These are phyloP conservation scores for Helotiales sp. DNA, from an alignment of 2,329 filamentous ascomycete genomes.

Conservation along the genomic window DNA sequence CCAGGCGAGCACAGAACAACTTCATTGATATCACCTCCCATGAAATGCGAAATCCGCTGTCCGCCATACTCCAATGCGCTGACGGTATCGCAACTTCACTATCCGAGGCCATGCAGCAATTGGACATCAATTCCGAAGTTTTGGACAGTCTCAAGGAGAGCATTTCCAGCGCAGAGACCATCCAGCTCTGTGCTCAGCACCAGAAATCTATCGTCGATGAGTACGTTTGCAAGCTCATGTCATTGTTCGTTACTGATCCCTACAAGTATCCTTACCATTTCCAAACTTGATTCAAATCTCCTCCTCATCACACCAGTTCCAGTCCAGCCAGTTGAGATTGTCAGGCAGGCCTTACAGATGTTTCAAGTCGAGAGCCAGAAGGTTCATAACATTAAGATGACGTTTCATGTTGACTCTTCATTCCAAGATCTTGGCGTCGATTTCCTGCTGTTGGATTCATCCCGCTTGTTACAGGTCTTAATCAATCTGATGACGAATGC, in stretches of 20 bases:
- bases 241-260: not conserved
- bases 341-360: constrained; percentile 70
- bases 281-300: constrained; percentile 71
- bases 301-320: constrained; percentile 69
- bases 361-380: constrained; percentile 70
- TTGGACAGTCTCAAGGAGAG: constrained; percentile 51
- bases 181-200: constrained; percentile 74
- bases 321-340: constrained; percentile 65
- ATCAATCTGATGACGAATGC: constrained; percentile 74
- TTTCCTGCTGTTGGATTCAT: constrained; percentile 73
- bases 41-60: constrained; percentile 73
- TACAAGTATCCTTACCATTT: constrained; percentile 56
- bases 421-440: constrained; percentile 63
- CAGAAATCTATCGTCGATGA: constrained; percentile 67
- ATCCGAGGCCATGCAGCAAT: constrained; percentile 29
- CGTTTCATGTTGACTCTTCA: constrained; percentile 65
- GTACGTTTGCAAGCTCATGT: constrained; percentile 7
- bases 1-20: constrained; percentile 70
- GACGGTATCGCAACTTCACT: constrained; percentile 63
- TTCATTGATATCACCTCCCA: constrained; percentile 73
- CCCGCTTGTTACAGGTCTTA: constrained; percentile 69
- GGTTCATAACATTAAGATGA: constrained; percentile 64
- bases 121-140: constrained; percentile 41
- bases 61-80: constrained; percentile 71
- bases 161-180: constrained; percentile 74